phyloP scores from a whole-genome alignment of 176 grass and related monocot species.

The Dendrocalamus sinicus region DNA sequence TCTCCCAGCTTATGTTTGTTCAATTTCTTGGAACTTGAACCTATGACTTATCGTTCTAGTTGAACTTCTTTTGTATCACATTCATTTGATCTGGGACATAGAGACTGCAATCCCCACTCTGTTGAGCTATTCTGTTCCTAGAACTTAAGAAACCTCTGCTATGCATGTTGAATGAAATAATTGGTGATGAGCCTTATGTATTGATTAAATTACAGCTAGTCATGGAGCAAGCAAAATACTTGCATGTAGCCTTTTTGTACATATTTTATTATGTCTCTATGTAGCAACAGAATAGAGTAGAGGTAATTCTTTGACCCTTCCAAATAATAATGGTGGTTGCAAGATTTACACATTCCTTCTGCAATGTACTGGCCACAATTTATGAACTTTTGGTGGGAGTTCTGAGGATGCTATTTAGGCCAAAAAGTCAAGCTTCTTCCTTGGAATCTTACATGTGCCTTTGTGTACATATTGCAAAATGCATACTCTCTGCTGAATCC shows the following conservation, averaged over 20 bases:
- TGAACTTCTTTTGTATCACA: background rate
- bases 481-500: background rate
- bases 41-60: background rate
- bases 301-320: background rate
- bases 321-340: conserved; percentile 17
- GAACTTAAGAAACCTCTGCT: background rate
- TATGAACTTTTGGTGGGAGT: background rate
- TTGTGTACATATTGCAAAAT: background rate
- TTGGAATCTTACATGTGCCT: background rate
- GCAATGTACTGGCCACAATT: background rate
- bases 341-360: background rate
- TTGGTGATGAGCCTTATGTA: background rate
- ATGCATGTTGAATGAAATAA: background rate
- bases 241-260: background rate
- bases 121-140: background rate
- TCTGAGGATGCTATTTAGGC: background rate
- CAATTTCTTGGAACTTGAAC: background rate
- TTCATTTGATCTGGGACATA: conserved; percentile 6
- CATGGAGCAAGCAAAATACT: background rate
- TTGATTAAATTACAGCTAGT: background rate
- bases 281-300: background rate
- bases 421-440: background rate
- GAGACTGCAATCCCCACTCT: background rate
- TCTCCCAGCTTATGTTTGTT: conserved; percentile 16
- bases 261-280: background rate